Evolutionary conservation across 1,284 basidiomycete genomes (phyloP).

Genomic region (Ustilago loliicola): DNA sequence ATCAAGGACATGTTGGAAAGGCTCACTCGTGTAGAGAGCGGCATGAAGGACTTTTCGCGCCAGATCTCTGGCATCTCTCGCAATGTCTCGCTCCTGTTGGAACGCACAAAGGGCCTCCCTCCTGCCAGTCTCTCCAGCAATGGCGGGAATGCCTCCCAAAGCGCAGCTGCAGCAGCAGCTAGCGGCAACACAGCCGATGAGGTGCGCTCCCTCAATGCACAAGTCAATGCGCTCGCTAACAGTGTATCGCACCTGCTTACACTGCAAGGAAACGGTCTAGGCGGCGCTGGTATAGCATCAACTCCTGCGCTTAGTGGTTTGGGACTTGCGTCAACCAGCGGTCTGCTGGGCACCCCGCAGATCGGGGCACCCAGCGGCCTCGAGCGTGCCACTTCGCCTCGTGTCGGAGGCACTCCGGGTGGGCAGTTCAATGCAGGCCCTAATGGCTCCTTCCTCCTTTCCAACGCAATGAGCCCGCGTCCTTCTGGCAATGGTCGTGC

Average conservation of each 20-base stretch:
- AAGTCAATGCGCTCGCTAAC: constrained; percentile 53
- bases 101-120: constrained; percentile 72
- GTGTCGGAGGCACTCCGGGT: constrained; percentile 21
- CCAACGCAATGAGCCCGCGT: constrained; percentile 41
- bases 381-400: constrained; percentile 48
- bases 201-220: constrained; percentile 54
- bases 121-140: constrained; percentile 37
- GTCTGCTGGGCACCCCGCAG: constrained; percentile 43
- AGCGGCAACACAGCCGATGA: constrained; percentile 42
- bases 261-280: constrained; percentile 33
- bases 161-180: not conserved
- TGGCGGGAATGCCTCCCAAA: constrained; percentile 19
- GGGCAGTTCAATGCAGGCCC: constrained; percentile 25
- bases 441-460: constrained; percentile 21
- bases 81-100: constrained; percentile 82
- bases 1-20: constrained; percentile 83
- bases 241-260: constrained; percentile 61
- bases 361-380: constrained; percentile 29
- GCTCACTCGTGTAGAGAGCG: constrained; percentile 79
- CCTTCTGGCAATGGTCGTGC: constrained; percentile 39
- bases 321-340: constrained; percentile 32
- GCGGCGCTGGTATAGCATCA: constrained; percentile 2
- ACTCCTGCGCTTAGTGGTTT: constrained; percentile 31
- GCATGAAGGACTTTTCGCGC: constrained; percentile 80
- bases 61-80: constrained; percentile 80